Conservation (phyloP, 164 flowering plant species). For the Euptelea pleiosperma region DNA sequence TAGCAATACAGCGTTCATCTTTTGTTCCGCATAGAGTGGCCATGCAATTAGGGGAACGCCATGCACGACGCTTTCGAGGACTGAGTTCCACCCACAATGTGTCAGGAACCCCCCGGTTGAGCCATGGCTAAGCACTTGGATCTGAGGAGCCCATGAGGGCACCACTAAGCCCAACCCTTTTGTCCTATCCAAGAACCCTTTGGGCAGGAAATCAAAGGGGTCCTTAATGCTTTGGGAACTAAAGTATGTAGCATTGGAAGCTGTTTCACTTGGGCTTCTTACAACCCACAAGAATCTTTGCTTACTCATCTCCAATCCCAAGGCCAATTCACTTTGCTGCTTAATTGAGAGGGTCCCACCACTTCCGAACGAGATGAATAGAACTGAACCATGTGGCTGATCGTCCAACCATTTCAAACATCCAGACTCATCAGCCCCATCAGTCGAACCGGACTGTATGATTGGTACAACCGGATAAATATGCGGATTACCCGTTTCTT, state of each 20-base stretch:
- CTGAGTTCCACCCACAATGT: slow-evolving; percentile 51
- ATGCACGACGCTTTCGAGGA: slow-evolving; percentile 31
- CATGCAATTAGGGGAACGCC: slow-evolving; percentile 44
- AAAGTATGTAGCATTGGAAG: slow-evolving; percentile 17
- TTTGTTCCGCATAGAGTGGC: slow-evolving; percentile 48
- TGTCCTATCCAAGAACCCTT: slow-evolving; percentile 31
- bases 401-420: slow-evolving; percentile 38
- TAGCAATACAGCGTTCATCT: slow-evolving; percentile 34
- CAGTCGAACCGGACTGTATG: slow-evolving; percentile 8
- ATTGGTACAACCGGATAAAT: slow-evolving; percentile 33
- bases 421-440: slow-evolving; percentile 1
- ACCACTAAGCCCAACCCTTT: slow-evolving; percentile 31
- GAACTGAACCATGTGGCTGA: slow-evolving; percentile 38
- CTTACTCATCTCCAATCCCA: slow-evolving; percentile 59
- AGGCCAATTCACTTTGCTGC: slow-evolving; percentile 49
- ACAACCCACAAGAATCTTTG: slow-evolving; percentile 69
- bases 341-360: slow-evolving; percentile 56
- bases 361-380: slow-evolving; percentile 66
- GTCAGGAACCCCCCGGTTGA: slow-evolving; percentile 38
- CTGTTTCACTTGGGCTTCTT: slow-evolving; percentile 18
- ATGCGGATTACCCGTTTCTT: slow-evolving; percentile 5
- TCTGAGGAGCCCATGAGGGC: slow-evolving; percentile 43
- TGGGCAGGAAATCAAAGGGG: slow-evolving; percentile 24
- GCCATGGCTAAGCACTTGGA: slow-evolving; percentile 28
- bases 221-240: slow-evolving; percentile 9